These are phyloP conservation scores for Raddia guianensis DNA, from an alignment of 176 grass and related monocot species.

Conservation along the genomic window DNA sequence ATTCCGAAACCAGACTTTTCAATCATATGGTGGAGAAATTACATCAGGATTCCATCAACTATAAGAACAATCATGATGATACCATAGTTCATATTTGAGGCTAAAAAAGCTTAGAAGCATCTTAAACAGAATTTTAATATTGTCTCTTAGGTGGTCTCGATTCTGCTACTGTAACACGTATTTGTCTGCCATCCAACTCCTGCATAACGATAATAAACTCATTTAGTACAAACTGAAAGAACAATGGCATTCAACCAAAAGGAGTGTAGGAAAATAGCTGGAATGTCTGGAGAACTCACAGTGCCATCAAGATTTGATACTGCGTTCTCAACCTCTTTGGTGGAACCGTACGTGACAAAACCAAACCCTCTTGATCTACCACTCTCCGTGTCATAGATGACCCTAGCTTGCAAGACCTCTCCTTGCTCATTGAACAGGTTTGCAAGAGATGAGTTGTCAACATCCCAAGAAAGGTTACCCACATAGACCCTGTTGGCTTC, in stretches of 20 bases:
- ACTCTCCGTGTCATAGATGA: conserved; percentile 82
- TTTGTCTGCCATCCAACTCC: conserved; percentile 77
- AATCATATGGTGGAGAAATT: not conserved
- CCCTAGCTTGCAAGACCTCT: conserved; percentile 68
- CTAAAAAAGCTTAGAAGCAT: not conserved
- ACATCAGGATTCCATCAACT: not conserved
- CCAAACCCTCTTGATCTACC: conserved; percentile 87
- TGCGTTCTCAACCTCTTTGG: conserved; percentile 70
- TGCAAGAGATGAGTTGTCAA: conserved; percentile 71
- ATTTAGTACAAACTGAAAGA: not conserved
- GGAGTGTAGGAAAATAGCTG: not conserved
- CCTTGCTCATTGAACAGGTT: conserved; percentile 76
- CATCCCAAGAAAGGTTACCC: conserved; percentile 81
- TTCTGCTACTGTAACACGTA: conserved; percentile 65
- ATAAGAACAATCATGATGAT: not conserved
- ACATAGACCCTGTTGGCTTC: conserved; percentile 70
- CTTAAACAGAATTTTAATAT: conserved; percentile 47
- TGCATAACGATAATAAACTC: conserved; percentile 26
- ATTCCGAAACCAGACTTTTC: conserved; percentile 10
- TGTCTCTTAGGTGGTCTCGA: conserved; percentile 51
- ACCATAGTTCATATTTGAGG: not conserved
- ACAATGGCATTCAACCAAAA: not conserved
- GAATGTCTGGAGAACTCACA: conserved; percentile 48
- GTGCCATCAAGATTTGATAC: conserved; percentile 69
- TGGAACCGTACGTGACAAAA: conserved; percentile 70